phyloP scores from a whole-genome alignment of 176 grass and related monocot genomes.

The Eleusine indica region DNA sequence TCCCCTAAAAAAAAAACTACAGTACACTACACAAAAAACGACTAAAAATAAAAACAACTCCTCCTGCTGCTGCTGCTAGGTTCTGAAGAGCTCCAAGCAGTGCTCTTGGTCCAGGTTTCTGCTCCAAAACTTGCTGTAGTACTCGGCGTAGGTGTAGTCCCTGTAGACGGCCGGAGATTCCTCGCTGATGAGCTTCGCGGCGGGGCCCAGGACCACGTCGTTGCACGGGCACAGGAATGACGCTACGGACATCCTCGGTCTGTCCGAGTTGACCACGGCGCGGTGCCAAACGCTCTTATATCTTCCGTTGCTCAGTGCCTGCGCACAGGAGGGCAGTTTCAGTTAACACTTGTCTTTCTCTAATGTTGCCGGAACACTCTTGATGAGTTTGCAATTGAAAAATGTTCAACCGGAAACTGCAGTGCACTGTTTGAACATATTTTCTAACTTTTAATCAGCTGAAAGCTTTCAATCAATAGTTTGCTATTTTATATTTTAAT shows the following conservation, averaged over 20 bases:
- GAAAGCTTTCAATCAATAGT: too few relatives aligned
- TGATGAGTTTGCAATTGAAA: neutral
- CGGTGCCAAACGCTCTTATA: slow-evolving; percentile 80
- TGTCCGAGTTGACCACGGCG: slow-evolving; percentile 63
- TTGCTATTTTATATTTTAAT: too few relatives aligned
- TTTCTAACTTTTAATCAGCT: too few relatives aligned
- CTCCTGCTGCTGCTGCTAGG: neutral
- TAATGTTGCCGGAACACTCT: neutral
- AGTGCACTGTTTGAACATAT: neutral
- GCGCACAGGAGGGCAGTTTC: neutral
- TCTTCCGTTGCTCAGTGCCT: slow-evolving; percentile 70
- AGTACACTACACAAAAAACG: neutral
- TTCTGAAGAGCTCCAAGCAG: slow-evolving; percentile 73
- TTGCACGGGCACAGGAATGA: slow-evolving; percentile 83
- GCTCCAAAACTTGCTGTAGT: slow-evolving; percentile 86
- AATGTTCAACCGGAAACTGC: too few relatives aligned
- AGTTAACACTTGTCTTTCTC: neutral
- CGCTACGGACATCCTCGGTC: slow-evolving; percentile 61
- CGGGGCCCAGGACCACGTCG: slow-evolving; percentile 48
- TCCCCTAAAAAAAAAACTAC: neutral
- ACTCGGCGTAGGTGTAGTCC: slow-evolving; percentile 75
- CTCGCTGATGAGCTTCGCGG: slow-evolving; percentile 46
- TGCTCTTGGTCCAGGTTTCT: slow-evolving; percentile 75
- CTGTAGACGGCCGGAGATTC: slow-evolving; percentile 52
- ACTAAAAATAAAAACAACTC: neutral